A percentile compares a stretch with the other conserved stretches of the same genome.
phyloP scores from a whole-genome alignment of 208 protist species.

The Phytomonas francai region DNA sequence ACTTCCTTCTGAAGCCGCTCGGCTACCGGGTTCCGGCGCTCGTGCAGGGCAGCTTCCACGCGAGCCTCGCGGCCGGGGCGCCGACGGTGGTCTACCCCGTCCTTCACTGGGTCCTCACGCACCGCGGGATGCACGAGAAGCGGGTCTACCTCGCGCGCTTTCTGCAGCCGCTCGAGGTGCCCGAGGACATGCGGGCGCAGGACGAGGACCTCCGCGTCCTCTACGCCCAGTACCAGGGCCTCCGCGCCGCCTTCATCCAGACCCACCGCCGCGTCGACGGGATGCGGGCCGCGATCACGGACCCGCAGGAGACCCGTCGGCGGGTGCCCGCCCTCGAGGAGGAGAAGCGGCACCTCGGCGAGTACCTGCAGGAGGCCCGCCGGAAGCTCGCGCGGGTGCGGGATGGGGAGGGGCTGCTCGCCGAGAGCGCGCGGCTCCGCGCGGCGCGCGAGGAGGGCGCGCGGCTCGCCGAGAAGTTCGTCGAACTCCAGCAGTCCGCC shows the following conservation, averaged over 20 bases:
- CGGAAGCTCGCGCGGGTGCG: constrained; percentile 60
- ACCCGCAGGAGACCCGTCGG: constrained; percentile 68
- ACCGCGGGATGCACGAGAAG: constrained; percentile 83
- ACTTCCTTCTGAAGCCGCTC: constrained; percentile 77
- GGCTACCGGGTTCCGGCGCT: constrained; percentile 75
- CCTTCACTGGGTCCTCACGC: constrained; percentile 84
- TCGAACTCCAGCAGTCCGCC: constrained; percentile 74
- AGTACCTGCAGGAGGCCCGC: constrained; percentile 64
- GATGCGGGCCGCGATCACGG: constrained; percentile 55
- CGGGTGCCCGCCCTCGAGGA: constrained; percentile 68
- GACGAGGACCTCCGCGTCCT: constrained; percentile 85
- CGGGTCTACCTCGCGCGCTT: constrained; percentile 87
- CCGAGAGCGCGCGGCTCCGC: constrained; percentile 59
- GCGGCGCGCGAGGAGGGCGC: constrained; percentile 63
- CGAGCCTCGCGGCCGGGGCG: constrained; percentile 69
- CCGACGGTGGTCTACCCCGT: constrained; percentile 81
- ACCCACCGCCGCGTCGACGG: constrained; percentile 76
- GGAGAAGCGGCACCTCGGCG: constrained; percentile 60
- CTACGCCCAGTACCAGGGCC: constrained; percentile 78
- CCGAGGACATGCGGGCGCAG: constrained; percentile 74
- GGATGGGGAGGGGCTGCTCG: constrained; percentile 76
- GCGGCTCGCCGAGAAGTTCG: constrained; percentile 57
- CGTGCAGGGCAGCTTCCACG: constrained; percentile 56
- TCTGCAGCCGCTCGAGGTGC: constrained; percentile 78
- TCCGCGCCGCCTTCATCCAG: constrained; percentile 71